Evolutionary conservation across 768 basidiomycete species (phyloP).

Genomic region (Tricholoma sp.): DNA sequence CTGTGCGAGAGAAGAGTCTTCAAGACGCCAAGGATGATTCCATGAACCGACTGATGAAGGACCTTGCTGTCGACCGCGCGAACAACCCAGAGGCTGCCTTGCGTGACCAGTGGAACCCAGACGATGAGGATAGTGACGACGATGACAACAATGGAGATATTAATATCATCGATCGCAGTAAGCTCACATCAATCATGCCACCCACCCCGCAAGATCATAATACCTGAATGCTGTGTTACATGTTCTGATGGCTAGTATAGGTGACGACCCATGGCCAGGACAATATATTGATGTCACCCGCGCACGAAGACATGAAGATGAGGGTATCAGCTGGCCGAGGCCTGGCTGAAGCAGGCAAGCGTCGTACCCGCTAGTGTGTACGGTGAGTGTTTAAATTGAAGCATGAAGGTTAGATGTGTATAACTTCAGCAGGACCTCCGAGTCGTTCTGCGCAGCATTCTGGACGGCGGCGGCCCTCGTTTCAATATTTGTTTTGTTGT

Average conservation of each 20-base stretch:
- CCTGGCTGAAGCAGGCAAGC: conserved; percentile 38
- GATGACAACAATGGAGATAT: conserved; percentile 49
- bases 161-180: conserved; percentile 70
- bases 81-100: conserved; percentile 53
- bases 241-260: conserved; percentile 29
- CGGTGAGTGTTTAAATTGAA: neutral
- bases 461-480: conserved; percentile 4
- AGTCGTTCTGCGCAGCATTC: conserved; percentile 11
- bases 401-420: conserved; percentile 5
- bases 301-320: conserved; percentile 47
- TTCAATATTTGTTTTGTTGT: conserved; percentile 3
- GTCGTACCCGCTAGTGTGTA: neutral
- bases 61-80: conserved; percentile 69
- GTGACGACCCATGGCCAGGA: conserved; percentile 64
- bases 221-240: conserved; percentile 6
- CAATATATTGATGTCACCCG: conserved; percentile 74
- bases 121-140: conserved; percentile 48
- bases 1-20: conserved; percentile 57
- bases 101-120: conserved; percentile 59
- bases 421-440: conserved; percentile 5
- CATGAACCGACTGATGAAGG: conserved; percentile 70
- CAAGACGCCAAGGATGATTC: conserved; percentile 70
- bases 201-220: neutral
- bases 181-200: conserved; percentile 22
- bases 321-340: conserved; percentile 66